Percentiles rank a stretch among this genome's conserved stretches.
phyloP scores from a whole-genome alignment of 176 grass and related monocot genomes.

The Hordeum marinum region DNA sequence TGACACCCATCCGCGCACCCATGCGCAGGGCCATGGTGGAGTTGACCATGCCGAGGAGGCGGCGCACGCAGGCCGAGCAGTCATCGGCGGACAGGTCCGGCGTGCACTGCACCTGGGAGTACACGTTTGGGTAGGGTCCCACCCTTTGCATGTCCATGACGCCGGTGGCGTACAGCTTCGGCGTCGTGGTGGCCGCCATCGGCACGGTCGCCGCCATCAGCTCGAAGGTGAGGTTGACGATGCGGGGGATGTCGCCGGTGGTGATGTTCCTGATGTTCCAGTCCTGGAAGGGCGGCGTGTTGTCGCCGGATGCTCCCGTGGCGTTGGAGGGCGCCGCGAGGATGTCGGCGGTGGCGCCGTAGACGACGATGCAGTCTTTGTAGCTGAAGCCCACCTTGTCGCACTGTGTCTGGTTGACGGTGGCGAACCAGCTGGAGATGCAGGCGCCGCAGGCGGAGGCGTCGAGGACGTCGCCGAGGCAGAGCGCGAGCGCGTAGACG shows the following conservation, averaged over 20 bases:
- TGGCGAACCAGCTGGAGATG: not conserved
- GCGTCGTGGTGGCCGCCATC: not conserved
- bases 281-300: not conserved
- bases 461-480: not conserved
- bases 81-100: slow-evolving; percentile 14
- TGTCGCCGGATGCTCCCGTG: not conserved
- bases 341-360: not conserved
- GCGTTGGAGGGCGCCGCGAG: not conserved
- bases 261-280: slow-evolving; percentile 5
- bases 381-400: not conserved
- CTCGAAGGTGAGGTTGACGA: not conserved
- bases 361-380: not conserved
- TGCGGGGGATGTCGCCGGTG: not conserved
- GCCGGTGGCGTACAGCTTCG: not conserved
- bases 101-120: slow-evolving; percentile 16
- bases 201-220: not conserved
- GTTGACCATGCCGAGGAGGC: slow-evolving; percentile 10
- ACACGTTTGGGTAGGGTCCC: not conserved
- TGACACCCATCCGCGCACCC: not conserved
- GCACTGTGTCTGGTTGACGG: not conserved
- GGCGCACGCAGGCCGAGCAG: not conserved
- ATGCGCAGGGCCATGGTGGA: not conserved
- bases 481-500: slow-evolving; percentile 2
- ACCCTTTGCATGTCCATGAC: not conserved
- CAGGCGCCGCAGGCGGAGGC: not conserved